A percentile compares a stretch with the other conserved stretches of the same genome.
phyloP scores from a whole-genome alignment of 805 yeast genomes.

The Ascoidea tarda region DNA sequence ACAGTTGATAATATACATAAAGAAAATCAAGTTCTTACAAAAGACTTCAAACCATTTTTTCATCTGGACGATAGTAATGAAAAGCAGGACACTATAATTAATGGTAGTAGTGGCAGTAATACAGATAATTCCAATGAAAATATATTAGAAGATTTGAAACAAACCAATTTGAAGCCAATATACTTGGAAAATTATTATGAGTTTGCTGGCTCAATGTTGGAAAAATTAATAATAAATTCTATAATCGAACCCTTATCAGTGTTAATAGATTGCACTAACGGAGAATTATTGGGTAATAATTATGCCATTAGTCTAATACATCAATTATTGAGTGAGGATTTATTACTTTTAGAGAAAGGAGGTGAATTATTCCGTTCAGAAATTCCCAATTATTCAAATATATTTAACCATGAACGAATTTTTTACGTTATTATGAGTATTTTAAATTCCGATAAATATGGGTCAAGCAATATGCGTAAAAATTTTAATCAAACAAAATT shows the following conservation, averaged over 20 bases:
- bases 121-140: constrained; percentile 1
- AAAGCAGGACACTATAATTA: background rate
- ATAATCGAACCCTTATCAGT: constrained; percentile 81
- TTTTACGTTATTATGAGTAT: too few relatives aligned
- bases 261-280: constrained; percentile 62
- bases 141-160: constrained; percentile 17
- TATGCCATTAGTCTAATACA: constrained; percentile 21
- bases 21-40: background rate
- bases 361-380: too few relatives aligned
- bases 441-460: too few relatives aligned
- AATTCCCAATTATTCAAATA: too few relatives aligned
- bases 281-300: constrained; percentile 37
- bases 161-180: constrained; percentile 16
- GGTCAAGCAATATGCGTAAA: too few relatives aligned
- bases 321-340: constrained; percentile 29
- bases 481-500: too few relatives aligned
- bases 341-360: constrained; percentile 23
- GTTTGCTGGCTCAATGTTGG: constrained; percentile 45
- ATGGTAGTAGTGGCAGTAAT: constrained; percentile 3
- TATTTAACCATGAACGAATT: too few relatives aligned
- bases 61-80: constrained; percentile 1
- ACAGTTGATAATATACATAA: background rate
- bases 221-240: constrained; percentile 66
- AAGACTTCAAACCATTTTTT: constrained; percentile 1
- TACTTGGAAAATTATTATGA: constrained; percentile 27